Percentiles rank a stretch among this genome's conserved stretches.
Evolutionary conservation across 495 filamentous ascomycete species (phyloP).

Genomic region (Xylaria bambusicola): DNA sequence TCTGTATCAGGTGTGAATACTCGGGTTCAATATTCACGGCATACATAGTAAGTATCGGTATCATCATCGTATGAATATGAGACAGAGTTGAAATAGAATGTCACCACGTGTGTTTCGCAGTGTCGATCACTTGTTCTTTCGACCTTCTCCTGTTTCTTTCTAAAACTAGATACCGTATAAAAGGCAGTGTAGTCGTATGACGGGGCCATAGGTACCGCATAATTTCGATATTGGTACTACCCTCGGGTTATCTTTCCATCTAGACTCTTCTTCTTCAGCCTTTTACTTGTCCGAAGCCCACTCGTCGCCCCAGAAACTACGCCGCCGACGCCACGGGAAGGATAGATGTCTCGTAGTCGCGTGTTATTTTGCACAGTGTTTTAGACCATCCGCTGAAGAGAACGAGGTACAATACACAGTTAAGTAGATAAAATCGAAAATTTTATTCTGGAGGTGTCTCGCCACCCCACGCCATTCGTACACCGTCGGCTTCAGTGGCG

Average conservation of each 20-base stretch:
- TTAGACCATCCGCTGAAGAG: no score
- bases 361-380: not conserved
- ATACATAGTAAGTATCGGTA: no score
- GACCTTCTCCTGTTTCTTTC: not conserved
- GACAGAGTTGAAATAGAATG: conserved; percentile 6
- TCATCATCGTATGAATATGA: conserved; percentile 1
- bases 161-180: no score
- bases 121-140: not conserved
- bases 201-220: not conserved
- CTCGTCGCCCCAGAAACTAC: not conserved
- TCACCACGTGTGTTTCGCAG: conserved; percentile 10
- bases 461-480: not conserved
- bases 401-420: not conserved
- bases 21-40: no score
- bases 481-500: not conserved
- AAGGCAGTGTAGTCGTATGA: no score
- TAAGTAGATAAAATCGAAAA: not conserved
- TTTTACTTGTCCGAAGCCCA: not conserved
- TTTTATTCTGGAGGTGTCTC: not conserved
- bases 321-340: not conserved
- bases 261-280: not conserved
- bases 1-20: no score
- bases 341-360: not conserved
- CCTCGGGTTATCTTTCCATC: not conserved
- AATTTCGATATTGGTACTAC: no score